Conservation (phyloP, 495 filamentous ascomycete species). For the Daldinia loculata region DNA sequence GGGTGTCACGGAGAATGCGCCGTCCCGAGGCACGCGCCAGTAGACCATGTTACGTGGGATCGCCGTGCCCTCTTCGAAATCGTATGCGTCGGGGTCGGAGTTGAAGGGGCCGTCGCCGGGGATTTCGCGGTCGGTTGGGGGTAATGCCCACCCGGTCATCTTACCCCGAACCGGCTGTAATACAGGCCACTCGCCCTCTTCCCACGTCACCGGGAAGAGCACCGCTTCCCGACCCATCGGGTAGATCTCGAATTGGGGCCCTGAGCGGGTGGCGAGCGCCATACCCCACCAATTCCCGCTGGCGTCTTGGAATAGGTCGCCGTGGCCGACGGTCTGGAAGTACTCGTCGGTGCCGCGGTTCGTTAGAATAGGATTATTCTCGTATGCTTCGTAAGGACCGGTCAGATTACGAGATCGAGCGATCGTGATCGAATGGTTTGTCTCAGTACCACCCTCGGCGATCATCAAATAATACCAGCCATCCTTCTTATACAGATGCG, state of each 20-base stretch:
- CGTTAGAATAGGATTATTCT: conserved; percentile 61
- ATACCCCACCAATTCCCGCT: conserved; percentile 64
- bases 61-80: conserved; percentile 48
- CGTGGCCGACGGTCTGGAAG: conserved; percentile 62
- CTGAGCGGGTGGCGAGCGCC: conserved; percentile 56
- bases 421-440: conserved; percentile 59
- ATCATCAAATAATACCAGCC: conserved; percentile 74
- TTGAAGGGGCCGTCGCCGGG: conserved; percentile 52
- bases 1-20: conserved; percentile 48
- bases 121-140: conserved; percentile 40
- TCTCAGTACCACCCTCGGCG: conserved; percentile 69
- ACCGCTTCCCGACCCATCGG: conserved; percentile 68
- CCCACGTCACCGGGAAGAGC: conserved; percentile 61
- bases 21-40: conserved; percentile 54
- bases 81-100: conserved; percentile 50
- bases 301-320: conserved; percentile 60
- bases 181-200: conserved; percentile 53
- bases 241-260: conserved; percentile 50
- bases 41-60: conserved; percentile 54
- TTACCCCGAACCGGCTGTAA: conserved; percentile 52
- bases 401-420: conserved; percentile 52
- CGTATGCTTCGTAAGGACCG: conserved; percentile 63
- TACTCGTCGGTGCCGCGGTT: conserved; percentile 56
- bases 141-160: conserved; percentile 54
- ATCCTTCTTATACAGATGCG: conserved; percentile 70